Base-by-base conservation (phyloP, 1,284 basidiomycete species). In the Exobasidium cylindrosporum region DNA sequence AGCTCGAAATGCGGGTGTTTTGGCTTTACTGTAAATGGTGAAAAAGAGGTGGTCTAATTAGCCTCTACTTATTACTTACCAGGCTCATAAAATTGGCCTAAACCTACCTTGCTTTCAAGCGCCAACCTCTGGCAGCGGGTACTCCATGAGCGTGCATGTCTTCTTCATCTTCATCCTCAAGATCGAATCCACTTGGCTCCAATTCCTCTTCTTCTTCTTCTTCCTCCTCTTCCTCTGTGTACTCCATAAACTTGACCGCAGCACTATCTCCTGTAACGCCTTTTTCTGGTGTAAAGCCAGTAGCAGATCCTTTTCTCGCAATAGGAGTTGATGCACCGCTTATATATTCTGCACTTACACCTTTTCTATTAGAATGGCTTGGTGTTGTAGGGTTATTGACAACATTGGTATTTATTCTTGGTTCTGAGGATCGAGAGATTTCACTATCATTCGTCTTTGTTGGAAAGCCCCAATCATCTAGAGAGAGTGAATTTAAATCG, bases 141-240 rank as follows among this genome's bases (percentile, higher is more conserved):
- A 79, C 66, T 7, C 77, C 77, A 23, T 68, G 66, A n/a, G 77
- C 77, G 29, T 79, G 77, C 76, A 79, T 77, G 57, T 79, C 77
- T 21, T 77, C 76, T 54, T 77, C 77, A 32, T 74, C 69, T 21
- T 69, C 74, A 57, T 77, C 75, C 17, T 69, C 57, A 7, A 62
- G 52, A 44, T 76, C 74, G 53, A 70, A 70, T 23, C 57, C 57
- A 7, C 29, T 21, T 13, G 43, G 32, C n/a, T 47, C 57, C 14
- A 23, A 13, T 43, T 61, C 71, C 46, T 69, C 67, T 13, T 59
- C 40, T 6, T 73, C 70, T 4, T 57, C 44, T 43, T 64, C 62
- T 14, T 63, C 57, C 10, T 66, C 64, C 14, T 46, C 53, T 17
- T 40, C 64, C 3, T 58, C 30, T 17, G 32, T 50, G 6, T 60